A percentile compares a stretch with the other conserved stretches of the same genome.
Conservation (phyloP, 2,329 filamentous ascomycete species). For the Ophiostoma perfectum region DNA sequence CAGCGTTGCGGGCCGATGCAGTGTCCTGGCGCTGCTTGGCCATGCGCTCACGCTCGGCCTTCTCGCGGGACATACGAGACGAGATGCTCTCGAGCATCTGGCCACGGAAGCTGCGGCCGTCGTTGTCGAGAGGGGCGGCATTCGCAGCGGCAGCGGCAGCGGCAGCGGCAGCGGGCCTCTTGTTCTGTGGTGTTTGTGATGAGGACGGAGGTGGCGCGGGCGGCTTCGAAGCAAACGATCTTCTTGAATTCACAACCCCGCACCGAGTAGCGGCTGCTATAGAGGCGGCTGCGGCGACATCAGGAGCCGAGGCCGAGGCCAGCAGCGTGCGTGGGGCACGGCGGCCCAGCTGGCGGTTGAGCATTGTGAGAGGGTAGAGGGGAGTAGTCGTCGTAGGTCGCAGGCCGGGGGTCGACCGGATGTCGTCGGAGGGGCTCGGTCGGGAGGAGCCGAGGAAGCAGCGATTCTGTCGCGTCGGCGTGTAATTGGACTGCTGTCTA, state of each 20-base stretch:
- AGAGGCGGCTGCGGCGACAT: neutral
- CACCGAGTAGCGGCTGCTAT: neutral
- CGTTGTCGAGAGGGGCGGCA: conserved; percentile 10
- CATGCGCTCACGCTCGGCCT: conserved; percentile 42
- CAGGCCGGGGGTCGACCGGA: neutral
- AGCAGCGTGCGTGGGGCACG: conserved; percentile 15
- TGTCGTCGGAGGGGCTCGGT: neutral
- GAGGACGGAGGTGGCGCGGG: conserved; percentile 14
- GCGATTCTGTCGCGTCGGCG: no score
- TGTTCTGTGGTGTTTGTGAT: neutral
- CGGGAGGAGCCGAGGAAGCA: neutral
- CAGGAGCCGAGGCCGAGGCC: neutral
- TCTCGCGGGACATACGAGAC: conserved; percentile 45
- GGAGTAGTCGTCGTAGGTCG: neutral
- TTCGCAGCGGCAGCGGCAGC: no score
- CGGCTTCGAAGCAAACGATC: conserved; percentile 24
- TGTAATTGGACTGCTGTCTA: no score
- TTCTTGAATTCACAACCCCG: neutral
- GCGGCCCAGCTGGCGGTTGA: conserved; percentile 17
- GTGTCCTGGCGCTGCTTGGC: conserved; percentile 38
- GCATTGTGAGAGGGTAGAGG: neutral
- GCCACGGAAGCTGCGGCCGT: conserved; percentile 42
- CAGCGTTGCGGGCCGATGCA: conserved; percentile 39
- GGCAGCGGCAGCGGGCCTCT: no score
- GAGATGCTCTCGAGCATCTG: conserved; percentile 51